Evolutionary conservation across 225 moss, liverwort and hornwort genomes (phyloP), one percentile per base, ranked within the genome.

Genomic region (Climacium dendroides): DNA sequence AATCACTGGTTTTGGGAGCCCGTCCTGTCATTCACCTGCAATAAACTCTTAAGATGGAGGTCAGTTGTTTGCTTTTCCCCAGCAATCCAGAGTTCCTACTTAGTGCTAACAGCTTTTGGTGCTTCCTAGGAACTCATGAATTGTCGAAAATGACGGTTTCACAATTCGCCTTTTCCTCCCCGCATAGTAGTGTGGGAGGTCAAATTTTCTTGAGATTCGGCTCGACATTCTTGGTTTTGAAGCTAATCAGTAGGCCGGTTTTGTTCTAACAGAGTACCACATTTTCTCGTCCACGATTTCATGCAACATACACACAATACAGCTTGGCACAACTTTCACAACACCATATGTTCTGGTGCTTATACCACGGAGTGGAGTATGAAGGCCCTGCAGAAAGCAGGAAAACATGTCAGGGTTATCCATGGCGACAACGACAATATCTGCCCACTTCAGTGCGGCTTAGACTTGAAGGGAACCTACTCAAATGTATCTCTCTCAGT

Each of bases 241-340:
- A 84, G 45, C 76, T 92, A 79, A 92, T 52, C 66, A 64, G 64
- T 8, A 13, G 34, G 62, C 65, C 41, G 80, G 48, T 57, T 89
- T 84, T 79, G 67, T 32, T 48, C 81, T 15, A 85, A 84, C 97
- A 98, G 97, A 83, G 48, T 93, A 84, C 96, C 96, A 25, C 73
- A 63, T 50, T 92, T 93, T 61, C 75, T 91, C 79, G 69, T 96
- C 55, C 92, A 90, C 52, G 96, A 96, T 85, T 95, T 96, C 86
- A 98, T 95, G 89, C 93, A 93, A 88, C 97, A 98, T 85, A 96
- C 96, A 29, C 96, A 96, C 75, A 90, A 93, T 79, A 60, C 97
- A 87, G 97, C 96, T 79, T 98, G 97, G 97, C 97, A 96, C 85
- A 86, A 70, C 80, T 98, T 96, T 78, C 96, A 98, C 92, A 98